Conservation (phyloP, 495 filamentous ascomycete genomes). For the Xeromyces bisporus region DNA sequence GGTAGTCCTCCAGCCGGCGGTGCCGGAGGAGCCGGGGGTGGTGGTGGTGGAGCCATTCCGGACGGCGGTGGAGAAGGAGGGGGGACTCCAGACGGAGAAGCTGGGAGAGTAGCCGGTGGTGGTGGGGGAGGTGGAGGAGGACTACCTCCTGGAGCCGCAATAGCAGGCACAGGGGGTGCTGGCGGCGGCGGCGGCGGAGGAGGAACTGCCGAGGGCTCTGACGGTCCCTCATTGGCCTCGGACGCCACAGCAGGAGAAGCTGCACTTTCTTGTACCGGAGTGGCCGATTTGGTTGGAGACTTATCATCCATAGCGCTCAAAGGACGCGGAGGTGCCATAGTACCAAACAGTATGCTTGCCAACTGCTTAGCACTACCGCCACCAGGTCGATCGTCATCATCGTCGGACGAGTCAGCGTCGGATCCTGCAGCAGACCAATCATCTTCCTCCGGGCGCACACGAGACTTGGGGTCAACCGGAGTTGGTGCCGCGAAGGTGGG, state of each 20-base stretch:
- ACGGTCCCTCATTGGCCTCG: slow-evolving; percentile 4
- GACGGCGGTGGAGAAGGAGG: slow-evolving; percentile 12
- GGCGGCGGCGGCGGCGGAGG: slow-evolving; percentile 24
- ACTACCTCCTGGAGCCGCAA: slow-evolving; percentile 10
- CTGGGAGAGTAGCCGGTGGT: slow-evolving; percentile 13
- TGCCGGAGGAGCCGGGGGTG: slow-evolving; percentile 21
- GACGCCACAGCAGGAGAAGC: slow-evolving; percentile 9
- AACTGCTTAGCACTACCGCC: slow-evolving; percentile 77
- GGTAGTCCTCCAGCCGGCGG: slow-evolving; percentile 14
- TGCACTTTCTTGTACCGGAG: slow-evolving; percentile 22
- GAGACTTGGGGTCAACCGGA: slow-evolving; percentile 31
- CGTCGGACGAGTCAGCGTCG: slow-evolving; percentile 51
- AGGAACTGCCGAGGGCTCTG: slow-evolving; percentile 10
- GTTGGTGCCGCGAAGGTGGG: slow-evolving; percentile 19
- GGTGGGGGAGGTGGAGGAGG: slow-evolving; percentile 24
- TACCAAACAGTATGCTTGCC: slow-evolving; percentile 86
- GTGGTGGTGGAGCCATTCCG: slow-evolving; percentile 35
- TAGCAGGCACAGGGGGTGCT: slow-evolving; percentile 27
- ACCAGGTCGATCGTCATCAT: slow-evolving; percentile 55
- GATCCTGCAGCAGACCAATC: slow-evolving; percentile 77
- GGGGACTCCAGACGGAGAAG: slow-evolving; percentile 13
- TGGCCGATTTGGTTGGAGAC: slow-evolving; percentile 24
- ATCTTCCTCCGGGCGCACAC: slow-evolving; percentile 55
- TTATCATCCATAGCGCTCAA: slow-evolving; percentile 67
- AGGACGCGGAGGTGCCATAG: slow-evolving; percentile 88